Conservation (phyloP, 163 green algal species). For the Scenedesmus sp. region DNA sequence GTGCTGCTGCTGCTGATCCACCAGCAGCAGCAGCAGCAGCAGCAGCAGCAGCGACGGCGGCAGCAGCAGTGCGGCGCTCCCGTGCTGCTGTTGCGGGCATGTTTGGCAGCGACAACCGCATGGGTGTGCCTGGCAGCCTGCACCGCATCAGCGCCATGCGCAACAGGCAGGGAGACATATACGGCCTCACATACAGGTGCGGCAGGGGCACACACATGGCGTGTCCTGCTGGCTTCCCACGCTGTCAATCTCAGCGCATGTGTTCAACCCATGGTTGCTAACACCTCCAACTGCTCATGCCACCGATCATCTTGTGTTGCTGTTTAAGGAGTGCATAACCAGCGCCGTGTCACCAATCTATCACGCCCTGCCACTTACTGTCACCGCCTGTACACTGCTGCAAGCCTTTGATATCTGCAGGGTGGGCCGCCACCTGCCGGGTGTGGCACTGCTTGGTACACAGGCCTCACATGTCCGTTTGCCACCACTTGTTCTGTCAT, state of each 20-base stretch:
- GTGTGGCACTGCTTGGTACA: background rate
- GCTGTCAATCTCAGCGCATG: no score
- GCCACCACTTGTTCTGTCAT: background rate
- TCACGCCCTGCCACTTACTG: no score
- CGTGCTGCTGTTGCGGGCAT: background rate
- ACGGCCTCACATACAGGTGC: slow-evolving; percentile 91
- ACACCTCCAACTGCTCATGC: no score
- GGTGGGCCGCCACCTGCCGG: background rate
- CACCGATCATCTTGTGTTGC: no score
- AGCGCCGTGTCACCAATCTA: no score
- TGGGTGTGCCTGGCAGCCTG: slow-evolving; percentile 72
- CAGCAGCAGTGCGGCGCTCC: background rate
- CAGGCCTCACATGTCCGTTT: background rate
- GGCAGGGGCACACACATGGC: background rate
- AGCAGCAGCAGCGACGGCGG: background rate
- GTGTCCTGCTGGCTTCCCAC: no score
- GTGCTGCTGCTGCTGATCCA: background rate
- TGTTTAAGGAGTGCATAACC: no score
- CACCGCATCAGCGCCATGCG: slow-evolving; percentile 93
- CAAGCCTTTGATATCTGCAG: no score
- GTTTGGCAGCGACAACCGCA: slow-evolving; percentile 10
- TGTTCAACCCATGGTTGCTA: no score
- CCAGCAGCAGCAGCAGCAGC: background rate
- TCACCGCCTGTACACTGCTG: no score
- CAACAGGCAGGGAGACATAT: slow-evolving; percentile 81